Evolutionary conservation across 352 stramenopile species (phyloP), one percentile per base, ranked within the genome.

Genomic region (Phytophthora pluvialis): DNA sequence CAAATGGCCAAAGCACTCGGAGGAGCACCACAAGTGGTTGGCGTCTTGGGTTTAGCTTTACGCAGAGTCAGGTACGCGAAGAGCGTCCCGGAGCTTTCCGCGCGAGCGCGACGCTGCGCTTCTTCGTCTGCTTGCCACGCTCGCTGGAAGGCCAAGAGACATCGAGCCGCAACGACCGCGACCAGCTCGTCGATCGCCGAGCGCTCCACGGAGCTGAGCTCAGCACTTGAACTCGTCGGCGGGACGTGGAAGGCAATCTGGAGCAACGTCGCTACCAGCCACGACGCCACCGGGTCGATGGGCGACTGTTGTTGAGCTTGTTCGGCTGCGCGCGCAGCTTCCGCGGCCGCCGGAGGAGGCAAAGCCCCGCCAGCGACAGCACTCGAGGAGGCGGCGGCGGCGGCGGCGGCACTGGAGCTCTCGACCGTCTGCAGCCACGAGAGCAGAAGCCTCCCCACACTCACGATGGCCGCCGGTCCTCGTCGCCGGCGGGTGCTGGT

Each of bases 101-200:
- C 57, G 6, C 64, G 35, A 28, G 60, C 50, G 4, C 62, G 64
- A 25, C 51, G 55, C n/a, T 91, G 77, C 13, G 49, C 60, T 32
- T 85, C 64, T 26, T 78, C 78, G 9, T 73, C 58, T 5, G 75
- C 72, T 10, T 86, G 73, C 53, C 86, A 90, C 3, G 86, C 70
- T 11, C 72, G 33, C 12, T 90, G 64, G 46, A 83, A 89, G 1
- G 56, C 56, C 36, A 67, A n/a, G 15, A 77, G 42, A 18, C 68
- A 59, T 10, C 39, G 39, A 40, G 35, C 48, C 8, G 62, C 59
- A 2, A 59, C 32, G 18, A 36, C 13, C 4, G 31, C 43, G 3
- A 66, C 54, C 5, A 72, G 31, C 31, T 76, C 52, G 32, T 70
- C 63, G 3, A 71, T 38, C 11, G 39, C 38, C 12, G 53, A 12